A percentile compares a stretch with the other conserved stretches of the same genome.
phyloP scores from a whole-genome alignment of 305 asterid species.

The Fraxinus xanthoxyloides region DNA sequence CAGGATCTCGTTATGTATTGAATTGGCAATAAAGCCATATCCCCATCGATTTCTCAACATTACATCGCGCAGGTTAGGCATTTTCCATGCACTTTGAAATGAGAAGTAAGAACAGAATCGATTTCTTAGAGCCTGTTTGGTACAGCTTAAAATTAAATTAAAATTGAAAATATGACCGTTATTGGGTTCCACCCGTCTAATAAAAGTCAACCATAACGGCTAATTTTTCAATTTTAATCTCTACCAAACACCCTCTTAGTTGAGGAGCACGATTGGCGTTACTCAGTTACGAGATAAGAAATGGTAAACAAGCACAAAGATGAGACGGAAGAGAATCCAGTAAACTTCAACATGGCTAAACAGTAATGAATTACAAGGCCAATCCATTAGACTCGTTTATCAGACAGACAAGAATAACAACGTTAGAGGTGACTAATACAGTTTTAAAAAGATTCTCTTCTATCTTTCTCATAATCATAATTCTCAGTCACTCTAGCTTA shows the following conservation, averaged over 20 bases:
- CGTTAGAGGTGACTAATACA: not conserved
- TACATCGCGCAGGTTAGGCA: not conserved
- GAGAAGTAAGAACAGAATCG: not conserved
- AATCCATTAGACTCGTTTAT: not conserved
- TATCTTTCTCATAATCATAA: not conserved
- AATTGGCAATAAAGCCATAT: too few species aligned
- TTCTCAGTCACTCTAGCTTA: constrained; percentile 11
- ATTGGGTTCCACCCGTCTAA: too few species aligned
- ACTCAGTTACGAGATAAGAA: not conserved
- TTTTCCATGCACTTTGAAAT: not conserved
- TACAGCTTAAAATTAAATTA: too few species aligned
- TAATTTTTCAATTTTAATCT: too few species aligned
- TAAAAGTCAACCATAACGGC: too few species aligned
- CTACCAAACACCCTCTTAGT: too few species aligned
- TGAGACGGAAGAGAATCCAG: not conserved
- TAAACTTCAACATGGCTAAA: not conserved
- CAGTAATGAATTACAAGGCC: not conserved
- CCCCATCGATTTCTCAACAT: too few species aligned
- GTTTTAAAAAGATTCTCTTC: not conserved
- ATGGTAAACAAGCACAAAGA: not conserved
- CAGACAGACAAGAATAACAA: not conserved
- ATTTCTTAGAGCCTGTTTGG: too few species aligned
- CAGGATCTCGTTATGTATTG: too few species aligned
- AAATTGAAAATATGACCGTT: too few species aligned
- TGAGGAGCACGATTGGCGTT: not conserved